These are phyloP conservation scores for Gossypium sturtianum DNA, from an alignment of 345 rosid genomes.

Conservation along the genomic window DNA sequence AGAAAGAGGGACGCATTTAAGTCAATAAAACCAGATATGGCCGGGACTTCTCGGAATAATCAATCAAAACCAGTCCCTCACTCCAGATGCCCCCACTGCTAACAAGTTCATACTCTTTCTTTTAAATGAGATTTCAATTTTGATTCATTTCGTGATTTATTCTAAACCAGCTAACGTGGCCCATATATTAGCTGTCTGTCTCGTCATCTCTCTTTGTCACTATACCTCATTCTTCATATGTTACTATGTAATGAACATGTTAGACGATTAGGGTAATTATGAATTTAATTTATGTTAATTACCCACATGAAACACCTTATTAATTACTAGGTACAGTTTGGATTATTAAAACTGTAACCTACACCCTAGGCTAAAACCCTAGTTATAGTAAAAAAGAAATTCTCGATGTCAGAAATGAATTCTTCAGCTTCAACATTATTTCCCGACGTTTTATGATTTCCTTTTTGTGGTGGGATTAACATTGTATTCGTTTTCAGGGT, in stretches of 20 bases:
- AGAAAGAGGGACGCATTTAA: slow-evolving; percentile 47
- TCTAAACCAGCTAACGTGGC: no score
- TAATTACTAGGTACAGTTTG: slow-evolving; percentile 2
- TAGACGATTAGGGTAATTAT: not conserved
- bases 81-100: no score
- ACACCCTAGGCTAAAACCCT: slow-evolving; percentile 10
- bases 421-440: slow-evolving; percentile 12
- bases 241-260: not conserved
- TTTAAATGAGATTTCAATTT: no score
- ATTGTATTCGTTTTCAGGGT: not conserved
- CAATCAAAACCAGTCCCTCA: slow-evolving; percentile 21
- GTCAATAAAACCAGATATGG: slow-evolving; percentile 17
- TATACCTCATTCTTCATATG: no score
- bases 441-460: not conserved
- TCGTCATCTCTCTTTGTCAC: no score
- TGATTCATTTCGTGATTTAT: no score
- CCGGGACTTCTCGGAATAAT: slow-evolving; percentile 37
- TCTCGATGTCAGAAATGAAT: not conserved
- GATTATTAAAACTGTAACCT: not conserved
- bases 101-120: no score
- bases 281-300: not conserved
- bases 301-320: not conserved
- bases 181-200: no score
- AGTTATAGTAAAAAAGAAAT: not conserved
- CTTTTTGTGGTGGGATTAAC: not conserved